Percentiles rank a stretch among this genome's conserved stretches.
Conservation (phyloP, 441 rosid genomes). For the Arabidopsis lyrata region DNA sequence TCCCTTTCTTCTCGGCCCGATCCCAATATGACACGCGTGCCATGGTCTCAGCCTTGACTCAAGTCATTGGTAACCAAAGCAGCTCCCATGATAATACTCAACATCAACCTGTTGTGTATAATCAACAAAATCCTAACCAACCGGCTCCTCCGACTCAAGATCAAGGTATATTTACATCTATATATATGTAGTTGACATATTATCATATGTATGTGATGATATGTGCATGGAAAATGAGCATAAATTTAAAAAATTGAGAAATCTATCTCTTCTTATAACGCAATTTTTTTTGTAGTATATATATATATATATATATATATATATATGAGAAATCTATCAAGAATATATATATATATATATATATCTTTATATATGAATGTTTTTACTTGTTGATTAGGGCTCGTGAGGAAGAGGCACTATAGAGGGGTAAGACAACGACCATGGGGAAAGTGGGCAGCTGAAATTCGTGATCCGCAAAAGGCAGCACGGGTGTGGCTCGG, state of each 20-base stretch:
- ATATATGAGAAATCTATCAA: neutral
- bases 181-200: neutral
- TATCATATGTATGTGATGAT: constrained; percentile 11
- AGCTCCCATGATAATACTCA: constrained; percentile 40
- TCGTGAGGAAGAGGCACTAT: constrained; percentile 64
- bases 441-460: constrained; percentile 94
- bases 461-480: constrained; percentile 84
- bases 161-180: constrained; percentile 53
- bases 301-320: neutral
- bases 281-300: neutral
- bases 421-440: constrained; percentile 94
- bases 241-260: neutral
- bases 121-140: constrained; percentile 45
- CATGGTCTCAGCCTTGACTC: constrained; percentile 81
- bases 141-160: constrained; percentile 51
- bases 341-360: neutral
- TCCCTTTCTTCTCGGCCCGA: constrained; percentile 67
- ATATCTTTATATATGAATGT: constrained; percentile 4
- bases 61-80: constrained; percentile 66
- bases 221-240: neutral
- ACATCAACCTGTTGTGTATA: constrained; percentile 36
- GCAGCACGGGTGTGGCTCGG: constrained; percentile 96
- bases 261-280: neutral
- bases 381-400: constrained; percentile 44
- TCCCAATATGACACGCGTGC: constrained; percentile 72